Evolutionary conservation across 1,284 basidiomycete species (phyloP), one percentile per base, ranked within the genome.

Genomic region (Tilletia setariae): DNA sequence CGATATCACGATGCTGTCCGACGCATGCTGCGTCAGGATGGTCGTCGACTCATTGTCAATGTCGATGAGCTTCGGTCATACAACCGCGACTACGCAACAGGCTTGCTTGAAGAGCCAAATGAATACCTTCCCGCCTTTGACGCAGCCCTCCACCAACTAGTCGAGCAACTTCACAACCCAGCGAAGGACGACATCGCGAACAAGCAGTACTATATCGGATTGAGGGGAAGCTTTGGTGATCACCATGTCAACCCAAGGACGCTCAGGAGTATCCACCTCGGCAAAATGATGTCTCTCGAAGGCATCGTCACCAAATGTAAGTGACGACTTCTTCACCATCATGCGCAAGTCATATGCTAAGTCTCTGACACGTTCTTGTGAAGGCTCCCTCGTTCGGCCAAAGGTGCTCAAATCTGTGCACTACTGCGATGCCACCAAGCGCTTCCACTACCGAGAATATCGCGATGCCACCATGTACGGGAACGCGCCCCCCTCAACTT

Each of bases 351-450:
- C 16, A 2, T 19, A 1, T 15, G 13, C 40, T 46, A 8, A 15
- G 44, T 35, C 65, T 21, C 46, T 66, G 21, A 46, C 15, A 4
- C 40, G 15, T 65, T 6, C 13, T 63, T 21, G 16, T 56, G 9
- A 73, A 86, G 86, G 86, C 84, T 98, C 94, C 11, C 90, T 99
- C 68, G 96, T 98, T 62, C 91, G 96, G 47, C 96, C 96, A 35
- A 99, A 98, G 85, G 94, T 99, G 90, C 87, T 95, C 83, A 92
- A 91, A 83, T 97, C 94, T 2, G 89, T 98, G 42, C 96, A 99
- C 84, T 99, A 91, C 84, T 96, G 94, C 82, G 90, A 91, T 25
- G 88, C 89, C 67, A 96, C 93, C 8, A 86, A 86, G 68, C 87
- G 88, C 46, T 97, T 97, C 85, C 91, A 94, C 84, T 87, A 89